These are phyloP conservation scores for Leishmania major DNA, from an alignment of 208 protist species.

Conservation along the genomic window DNA sequence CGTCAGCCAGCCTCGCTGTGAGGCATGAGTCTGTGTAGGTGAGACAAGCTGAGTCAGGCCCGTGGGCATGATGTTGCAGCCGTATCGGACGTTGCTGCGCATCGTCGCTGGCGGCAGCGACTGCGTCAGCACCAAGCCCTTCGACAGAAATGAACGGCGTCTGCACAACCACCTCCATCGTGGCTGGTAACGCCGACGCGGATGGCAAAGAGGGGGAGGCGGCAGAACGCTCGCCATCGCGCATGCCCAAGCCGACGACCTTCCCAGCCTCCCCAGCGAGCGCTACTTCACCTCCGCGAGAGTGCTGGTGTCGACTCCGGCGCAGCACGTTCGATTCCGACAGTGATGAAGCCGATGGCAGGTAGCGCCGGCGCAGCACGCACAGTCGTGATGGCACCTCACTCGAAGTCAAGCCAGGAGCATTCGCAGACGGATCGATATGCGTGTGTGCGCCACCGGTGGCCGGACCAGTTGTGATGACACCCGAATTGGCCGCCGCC, in stretches of 20 bases:
- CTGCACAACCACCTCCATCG: constrained; percentile 17
- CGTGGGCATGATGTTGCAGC: neutral
- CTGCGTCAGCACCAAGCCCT: neutral
- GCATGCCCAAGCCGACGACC: constrained; percentile 4
- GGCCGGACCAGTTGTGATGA: no score
- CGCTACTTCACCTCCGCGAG: neutral
- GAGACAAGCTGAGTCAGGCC: neutral
- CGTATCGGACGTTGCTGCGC: neutral
- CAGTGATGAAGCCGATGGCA: neutral
- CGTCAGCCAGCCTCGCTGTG: constrained; percentile 9
- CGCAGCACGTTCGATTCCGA: neutral
- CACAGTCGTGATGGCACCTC: constrained; percentile 20
- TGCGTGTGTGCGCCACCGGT: neutral
- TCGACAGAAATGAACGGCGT: constrained; percentile 24
- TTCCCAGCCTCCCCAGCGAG: neutral
- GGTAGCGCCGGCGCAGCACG: constrained; percentile 21
- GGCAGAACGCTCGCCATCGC: neutral
- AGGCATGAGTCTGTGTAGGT: constrained; percentile 25
- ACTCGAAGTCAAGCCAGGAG: neutral
- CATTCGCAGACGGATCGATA: neutral
- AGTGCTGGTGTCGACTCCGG: neutral
- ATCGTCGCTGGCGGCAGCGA: neutral
- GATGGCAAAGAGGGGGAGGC: neutral
- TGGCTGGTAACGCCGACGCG: neutral
- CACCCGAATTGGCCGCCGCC: no score